Base-by-base conservation (phyloP, 2,329 filamentous ascomycete genomes). In the Aspergillus glaucus region DNA sequence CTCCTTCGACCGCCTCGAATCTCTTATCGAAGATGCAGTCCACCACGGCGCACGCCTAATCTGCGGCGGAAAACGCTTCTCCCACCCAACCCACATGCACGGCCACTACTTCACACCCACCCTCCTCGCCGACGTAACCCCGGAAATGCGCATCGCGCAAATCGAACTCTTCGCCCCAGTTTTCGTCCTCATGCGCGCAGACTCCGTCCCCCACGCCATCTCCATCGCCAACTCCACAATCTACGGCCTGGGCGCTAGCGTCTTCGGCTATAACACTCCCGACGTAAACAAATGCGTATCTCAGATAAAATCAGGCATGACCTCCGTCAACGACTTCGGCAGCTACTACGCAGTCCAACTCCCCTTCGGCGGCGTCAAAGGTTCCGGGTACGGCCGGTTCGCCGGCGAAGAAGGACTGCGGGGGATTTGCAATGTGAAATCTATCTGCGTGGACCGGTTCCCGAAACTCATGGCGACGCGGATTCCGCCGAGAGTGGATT, bases 51-150 rank as follows among this genome's bases (percentile, higher is more conserved):
- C 93, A 1, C 80, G 82, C 22, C 83, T 97, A 24, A 78, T 97
- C 39, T 85, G 80, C 37, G 93, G 93, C 55, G 93, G 93, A 6
- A 81, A 77, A 51, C 81, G 86, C 43, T 79, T 84, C 65, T 56
- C 64, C 4, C 90, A 97, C 69, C 87, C 88, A 0, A 75, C 81
- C 2, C 79, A 91, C 64, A 84, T 87, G 0, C 73, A 78, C 17
- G 93, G 90, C 19, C 89, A 95, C 72, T 98, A 96, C 77, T 98
- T 98, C 76, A 70, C 79, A 17, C 93, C 93, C 0, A 98, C 93
- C 0, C 79, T 98, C 19, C 80, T 98, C 41, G 87, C 84, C n/a
- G 87, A 95, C 67, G 92, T 98, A 4, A 93, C 86, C 0, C 78
- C 85, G 0, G 74, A 79, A 44, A 98, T 98, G 93, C 76, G 75